Base-by-base conservation (phyloP, 441 rosid genomes). In the Melastoma candidum region DNA sequence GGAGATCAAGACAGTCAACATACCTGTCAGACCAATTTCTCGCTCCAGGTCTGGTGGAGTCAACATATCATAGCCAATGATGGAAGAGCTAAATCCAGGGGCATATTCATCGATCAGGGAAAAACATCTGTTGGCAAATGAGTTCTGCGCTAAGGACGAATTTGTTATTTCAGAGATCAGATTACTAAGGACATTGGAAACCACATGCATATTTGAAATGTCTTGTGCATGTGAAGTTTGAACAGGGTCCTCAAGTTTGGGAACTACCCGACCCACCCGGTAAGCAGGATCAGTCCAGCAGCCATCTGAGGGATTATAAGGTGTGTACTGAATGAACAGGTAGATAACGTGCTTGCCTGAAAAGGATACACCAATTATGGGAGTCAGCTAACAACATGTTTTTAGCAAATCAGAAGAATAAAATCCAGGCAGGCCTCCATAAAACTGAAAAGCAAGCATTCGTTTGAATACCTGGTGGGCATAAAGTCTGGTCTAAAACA, bases 41-140 rank as follows among this genome's bases (percentile, higher is more conserved):
- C 95, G 77, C 66, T 92, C 98, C 9, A 90, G 93, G 63, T 87
- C 98, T 0, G 87, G 95, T 50, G 94, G 96, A 47, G 98, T 85
- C 71, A 92, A 56, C 95, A 92, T 83, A 68, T 92, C 96, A 47
- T 78, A 85, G 58, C 82, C 85, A 43, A 85, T 71, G 59, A 92
- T 32, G 4, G 95, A 83, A 29, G 95, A 76, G 75, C 89, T 83
- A 75, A 92, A 92, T 48, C 82, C 94, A 0, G 90, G 86, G 49
- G 86, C 84, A 58, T 85, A 78, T 63, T 84, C 85, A 61, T 87
- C 87, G 29, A 84, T 75, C 73, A 78, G 59, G 49, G 72, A 49
- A 70, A 87, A 87, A 69, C 89, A 84, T 66, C 73, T 60, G 32
- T 71, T 61, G 12, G 68, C 76, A 58, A 77, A 88, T 53, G 84